These are phyloP conservation scores for Begonia masoniana DNA, from an alignment of 306 rosid genomes.

Conservation along the genomic window DNA sequence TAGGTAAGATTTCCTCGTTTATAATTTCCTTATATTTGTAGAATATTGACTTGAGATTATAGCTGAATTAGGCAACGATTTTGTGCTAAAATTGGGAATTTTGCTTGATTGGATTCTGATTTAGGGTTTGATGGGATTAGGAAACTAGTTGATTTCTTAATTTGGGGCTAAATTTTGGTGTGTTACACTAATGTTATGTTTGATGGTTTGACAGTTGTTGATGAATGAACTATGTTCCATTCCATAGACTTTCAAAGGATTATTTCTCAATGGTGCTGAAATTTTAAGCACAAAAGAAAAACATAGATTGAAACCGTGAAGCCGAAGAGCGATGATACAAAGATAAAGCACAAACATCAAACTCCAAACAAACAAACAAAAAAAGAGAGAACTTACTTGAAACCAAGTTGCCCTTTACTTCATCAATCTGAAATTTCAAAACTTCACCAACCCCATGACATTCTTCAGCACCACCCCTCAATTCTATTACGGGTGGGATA, in stretches of 20 bases:
- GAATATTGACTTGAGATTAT: too few species aligned
- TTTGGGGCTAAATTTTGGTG: too few species aligned
- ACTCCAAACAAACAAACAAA: background rate
- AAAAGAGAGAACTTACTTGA: slow-evolving; percentile 14
- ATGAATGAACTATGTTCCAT: slow-evolving; percentile 5
- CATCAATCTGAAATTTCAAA: slow-evolving; percentile 14
- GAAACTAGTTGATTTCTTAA: too few species aligned
- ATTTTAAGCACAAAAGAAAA: slow-evolving; percentile 5
- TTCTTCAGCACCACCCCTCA: slow-evolving; percentile 6
- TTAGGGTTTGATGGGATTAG: too few species aligned
- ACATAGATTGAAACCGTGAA: background rate
- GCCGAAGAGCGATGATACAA: background rate
- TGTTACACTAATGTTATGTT: slow-evolving; percentile 8
- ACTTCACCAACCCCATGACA: background rate
- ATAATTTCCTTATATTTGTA: too few species aligned
- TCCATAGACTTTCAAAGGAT: slow-evolving; percentile 8
- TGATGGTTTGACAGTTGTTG: slow-evolving; percentile 7
- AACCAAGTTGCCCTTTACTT: slow-evolving; percentile 18
- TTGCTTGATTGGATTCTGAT: too few species aligned
- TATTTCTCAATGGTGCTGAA: slow-evolving; percentile 19
- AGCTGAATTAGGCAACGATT: too few species aligned
- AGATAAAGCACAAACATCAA: background rate
- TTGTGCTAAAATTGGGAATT: too few species aligned
- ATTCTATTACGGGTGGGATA: slow-evolving; percentile 6
- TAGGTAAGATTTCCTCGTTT: too few species aligned